phyloP scores from a whole-genome alignment of 1,284 basidiomycete species.

The Heterobasidion irregulare region DNA sequence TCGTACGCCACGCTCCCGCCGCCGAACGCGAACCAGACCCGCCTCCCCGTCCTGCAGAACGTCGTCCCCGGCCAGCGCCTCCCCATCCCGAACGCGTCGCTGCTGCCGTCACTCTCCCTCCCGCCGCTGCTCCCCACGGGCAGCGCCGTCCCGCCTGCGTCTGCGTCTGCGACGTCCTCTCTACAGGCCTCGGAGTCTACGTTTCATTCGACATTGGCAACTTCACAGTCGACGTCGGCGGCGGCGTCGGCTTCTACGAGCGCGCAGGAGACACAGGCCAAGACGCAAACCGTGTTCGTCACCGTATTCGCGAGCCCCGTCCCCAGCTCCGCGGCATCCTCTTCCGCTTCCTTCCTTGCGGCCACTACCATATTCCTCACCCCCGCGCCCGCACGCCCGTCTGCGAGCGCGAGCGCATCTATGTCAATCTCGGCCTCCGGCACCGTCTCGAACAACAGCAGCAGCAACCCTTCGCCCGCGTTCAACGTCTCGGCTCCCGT shows the following conservation, averaged over 20 bases:
- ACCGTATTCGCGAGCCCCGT: conserved; percentile 10
- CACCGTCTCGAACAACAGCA: background rate
- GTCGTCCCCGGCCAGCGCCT: background rate
- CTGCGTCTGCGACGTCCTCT: background rate
- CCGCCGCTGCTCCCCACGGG: no score
- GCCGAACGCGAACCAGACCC: conserved; percentile 7
- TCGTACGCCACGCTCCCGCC: conserved; percentile 17
- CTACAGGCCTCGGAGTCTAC: background rate
- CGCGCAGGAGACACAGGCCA: conserved; percentile 16
- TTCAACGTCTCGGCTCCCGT: background rate
- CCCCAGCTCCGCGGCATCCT: background rate
- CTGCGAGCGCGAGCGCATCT: background rate
- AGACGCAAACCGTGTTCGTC: conserved; percentile 12
- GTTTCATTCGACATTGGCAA: no score
- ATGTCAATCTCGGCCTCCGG: background rate
- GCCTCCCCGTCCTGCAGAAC: conserved; percentile 3
- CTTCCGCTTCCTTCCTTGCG: background rate
- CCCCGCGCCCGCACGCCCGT: background rate
- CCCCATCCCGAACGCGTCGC: conserved; percentile 6
- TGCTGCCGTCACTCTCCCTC: conserved; percentile 1
- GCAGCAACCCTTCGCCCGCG: background rate
- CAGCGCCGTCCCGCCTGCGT: background rate
- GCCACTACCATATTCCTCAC: conserved; percentile 1
- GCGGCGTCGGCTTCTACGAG: background rate
- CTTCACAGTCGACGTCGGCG: no score